phyloP scores from a whole-genome alignment of 1,284 basidiomycete genomes.

The Heterobasidion parviporum region DNA sequence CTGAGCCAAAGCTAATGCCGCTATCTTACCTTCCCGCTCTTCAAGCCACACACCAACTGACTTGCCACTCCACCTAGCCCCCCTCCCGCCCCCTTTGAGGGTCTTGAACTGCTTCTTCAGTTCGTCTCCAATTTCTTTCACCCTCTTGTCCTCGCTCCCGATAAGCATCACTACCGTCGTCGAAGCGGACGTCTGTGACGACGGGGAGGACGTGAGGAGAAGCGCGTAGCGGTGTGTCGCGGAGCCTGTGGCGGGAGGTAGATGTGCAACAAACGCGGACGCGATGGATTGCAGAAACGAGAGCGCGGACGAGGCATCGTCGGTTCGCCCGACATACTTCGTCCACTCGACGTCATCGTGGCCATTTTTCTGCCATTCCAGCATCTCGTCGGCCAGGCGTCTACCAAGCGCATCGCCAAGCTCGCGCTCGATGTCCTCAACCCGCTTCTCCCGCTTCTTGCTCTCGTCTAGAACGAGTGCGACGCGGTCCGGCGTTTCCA shows the following conservation, averaged over 20 bases:
- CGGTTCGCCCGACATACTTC: constrained; percentile 40
- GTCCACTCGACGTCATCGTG: constrained; percentile 29
- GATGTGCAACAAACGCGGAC: constrained; percentile 31
- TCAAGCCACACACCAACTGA: constrained; percentile 33
- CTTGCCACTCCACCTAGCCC: constrained; percentile 62
- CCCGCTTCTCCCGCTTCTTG: constrained; percentile 52
- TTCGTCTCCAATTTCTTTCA: constrained; percentile 51
- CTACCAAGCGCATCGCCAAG: constrained; percentile 62
- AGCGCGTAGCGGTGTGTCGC: constrained; percentile 35
- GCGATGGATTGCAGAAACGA: constrained; percentile 54
- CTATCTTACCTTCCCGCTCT: constrained; percentile 19
- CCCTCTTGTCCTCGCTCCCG: constrained; percentile 48
- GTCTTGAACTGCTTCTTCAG: constrained; percentile 44
- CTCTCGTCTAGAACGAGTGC: constrained; percentile 59
- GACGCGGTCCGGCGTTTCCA: constrained; percentile 63
- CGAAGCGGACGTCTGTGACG: constrained; percentile 39
- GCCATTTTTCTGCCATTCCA: constrained; percentile 20
- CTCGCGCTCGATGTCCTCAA: constrained; percentile 60
- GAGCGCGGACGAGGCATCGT: constrained; percentile 53
- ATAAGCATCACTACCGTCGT: constrained; percentile 52
- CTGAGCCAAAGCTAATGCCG: constrained; percentile 19
- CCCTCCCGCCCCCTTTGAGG: constrained; percentile 62
- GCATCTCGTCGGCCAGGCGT: constrained; percentile 41
- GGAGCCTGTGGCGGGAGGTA: constrained; percentile 10
- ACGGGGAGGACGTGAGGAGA: constrained; percentile 55